These are phyloP conservation scores for Ganoderma resinaceum DNA, from an alignment of 1,284 basidiomycete genomes.

Conservation along the genomic window DNA sequence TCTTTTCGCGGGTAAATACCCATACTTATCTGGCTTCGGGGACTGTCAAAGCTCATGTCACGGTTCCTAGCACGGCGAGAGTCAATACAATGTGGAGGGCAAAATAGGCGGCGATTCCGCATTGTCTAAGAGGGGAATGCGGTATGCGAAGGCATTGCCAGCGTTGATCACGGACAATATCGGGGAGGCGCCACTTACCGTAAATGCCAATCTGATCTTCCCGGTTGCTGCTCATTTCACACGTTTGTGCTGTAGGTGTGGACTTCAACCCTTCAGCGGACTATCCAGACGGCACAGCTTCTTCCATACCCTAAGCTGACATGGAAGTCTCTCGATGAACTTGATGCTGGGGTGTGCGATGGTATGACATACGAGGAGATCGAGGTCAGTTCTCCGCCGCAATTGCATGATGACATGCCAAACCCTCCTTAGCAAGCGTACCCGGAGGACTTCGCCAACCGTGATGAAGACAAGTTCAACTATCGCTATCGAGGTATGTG, in stretches of 20 bases:
- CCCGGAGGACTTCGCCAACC: conserved; percentile 98
- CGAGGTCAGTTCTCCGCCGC: conserved; percentile 60
- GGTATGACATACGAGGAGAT: conserved; percentile 99
- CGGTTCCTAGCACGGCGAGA: conserved; percentile 89
- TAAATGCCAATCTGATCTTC: conserved; percentile 42
- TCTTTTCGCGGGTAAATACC: conserved; percentile 85
- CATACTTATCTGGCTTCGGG: conserved; percentile 3
- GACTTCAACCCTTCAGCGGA: conserved; percentile 95
- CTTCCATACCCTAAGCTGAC: conserved; percentile 93
- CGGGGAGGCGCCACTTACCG: conserved; percentile 88
- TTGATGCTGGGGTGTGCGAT: conserved; percentile 99
- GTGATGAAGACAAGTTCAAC: conserved; percentile 99
- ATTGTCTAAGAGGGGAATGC: conserved; percentile 84
- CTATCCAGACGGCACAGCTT: conserved; percentile 88
- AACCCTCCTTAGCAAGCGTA: conserved; percentile 74
- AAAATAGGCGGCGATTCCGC: conserved; percentile 97
- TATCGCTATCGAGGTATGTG: conserved; percentile 86
- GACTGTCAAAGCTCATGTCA: conserved; percentile 18
- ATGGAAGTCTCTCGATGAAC: conserved; percentile 98
- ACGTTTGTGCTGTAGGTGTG: conserved; percentile 66
- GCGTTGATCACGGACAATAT: conserved; percentile 91
- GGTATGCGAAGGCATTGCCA: conserved; percentile 89
- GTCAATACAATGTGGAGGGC: conserved; percentile 95
- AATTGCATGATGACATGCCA: neutral
- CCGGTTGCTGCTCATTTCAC: neutral